A percentile compares a stretch with the other conserved stretches of the same genome.
These are phyloP conservation scores for Lactifluus pinguis DNA, from an alignment of 768 basidiomycete species.

Conservation along the genomic window DNA sequence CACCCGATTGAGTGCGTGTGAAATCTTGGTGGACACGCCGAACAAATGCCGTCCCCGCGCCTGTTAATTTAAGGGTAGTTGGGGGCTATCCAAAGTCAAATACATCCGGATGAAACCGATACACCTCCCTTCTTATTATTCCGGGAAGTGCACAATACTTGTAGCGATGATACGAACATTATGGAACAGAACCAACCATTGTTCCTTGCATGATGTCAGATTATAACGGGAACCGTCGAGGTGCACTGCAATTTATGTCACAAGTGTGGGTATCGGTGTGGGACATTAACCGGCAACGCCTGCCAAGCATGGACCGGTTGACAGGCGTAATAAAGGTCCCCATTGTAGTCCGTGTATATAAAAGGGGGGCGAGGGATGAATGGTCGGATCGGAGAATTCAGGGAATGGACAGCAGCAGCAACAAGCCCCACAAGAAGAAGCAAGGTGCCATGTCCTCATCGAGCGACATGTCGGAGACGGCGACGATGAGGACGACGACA, in stretches of 20 bases:
- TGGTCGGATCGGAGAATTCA: neutral
- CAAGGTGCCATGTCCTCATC: conserved; percentile 2
- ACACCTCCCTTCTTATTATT: too few species aligned
- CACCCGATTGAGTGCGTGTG: too few species aligned
- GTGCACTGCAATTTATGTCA: conserved; percentile 14
- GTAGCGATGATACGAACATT: too few species aligned
- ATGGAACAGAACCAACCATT: too few species aligned
- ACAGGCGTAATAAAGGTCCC: neutral
- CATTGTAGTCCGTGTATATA: neutral
- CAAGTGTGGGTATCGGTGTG: neutral
- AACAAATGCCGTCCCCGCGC: too few species aligned
- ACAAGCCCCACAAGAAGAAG: neutral
- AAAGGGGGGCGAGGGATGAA: neutral
- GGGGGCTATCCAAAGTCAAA: too few species aligned
- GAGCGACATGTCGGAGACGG: neutral
- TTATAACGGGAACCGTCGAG: too few species aligned
- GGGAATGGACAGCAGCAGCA: neutral
- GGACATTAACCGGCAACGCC: conserved; percentile 2
- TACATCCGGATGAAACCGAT: too few species aligned
- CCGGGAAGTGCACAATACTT: too few species aligned
- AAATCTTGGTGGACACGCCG: too few species aligned
- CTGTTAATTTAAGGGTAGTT: too few species aligned
- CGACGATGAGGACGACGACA: neutral
- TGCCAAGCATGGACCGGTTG: conserved; percentile 7
- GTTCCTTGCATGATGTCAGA: too few species aligned